phyloP scores from a whole-genome alignment of 1,284 basidiomycete genomes.

The Earliella scabrosa region DNA sequence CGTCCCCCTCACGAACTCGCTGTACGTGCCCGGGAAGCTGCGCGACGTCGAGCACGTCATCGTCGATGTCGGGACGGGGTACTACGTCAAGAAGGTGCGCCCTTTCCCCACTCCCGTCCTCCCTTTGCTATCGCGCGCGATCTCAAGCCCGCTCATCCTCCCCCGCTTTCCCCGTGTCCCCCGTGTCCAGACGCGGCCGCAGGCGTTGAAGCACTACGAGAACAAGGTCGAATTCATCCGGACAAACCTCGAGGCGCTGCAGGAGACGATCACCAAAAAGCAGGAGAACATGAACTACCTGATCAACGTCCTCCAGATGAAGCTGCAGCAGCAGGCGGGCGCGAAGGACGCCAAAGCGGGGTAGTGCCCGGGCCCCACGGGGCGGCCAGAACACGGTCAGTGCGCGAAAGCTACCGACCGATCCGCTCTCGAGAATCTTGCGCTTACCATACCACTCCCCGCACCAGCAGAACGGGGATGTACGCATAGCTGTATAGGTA shows the following conservation, averaged over 20 bases:
- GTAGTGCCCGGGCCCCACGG: constrained; percentile 3
- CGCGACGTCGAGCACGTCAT: constrained; percentile 86
- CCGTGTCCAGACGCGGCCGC: neutral
- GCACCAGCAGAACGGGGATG: neutral
- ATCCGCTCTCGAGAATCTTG: no score
- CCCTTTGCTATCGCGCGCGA: neutral
- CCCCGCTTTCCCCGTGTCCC: neutral
- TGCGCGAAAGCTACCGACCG: no score
- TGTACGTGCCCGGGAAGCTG: constrained; percentile 94
- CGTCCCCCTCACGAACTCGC: constrained; percentile 91
- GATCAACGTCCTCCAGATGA: constrained; percentile 76
- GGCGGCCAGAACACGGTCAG: no score
- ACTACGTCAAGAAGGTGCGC: constrained; percentile 91
- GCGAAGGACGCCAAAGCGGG: constrained; percentile 31
- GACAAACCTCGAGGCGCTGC: constrained; percentile 80
- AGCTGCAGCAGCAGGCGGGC: constrained; percentile 59
- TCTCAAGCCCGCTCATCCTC: neutral
- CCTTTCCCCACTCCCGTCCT: neutral
- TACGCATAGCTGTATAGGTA: constrained; percentile 18
- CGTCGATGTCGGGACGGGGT: constrained; percentile 96
- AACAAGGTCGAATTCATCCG: constrained; percentile 80
- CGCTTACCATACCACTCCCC: neutral
- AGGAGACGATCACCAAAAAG: constrained; percentile 87
- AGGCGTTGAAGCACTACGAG: constrained; percentile 57
- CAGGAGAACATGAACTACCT: constrained; percentile 85